Conservation (phyloP, 305 asterid genomes). For the Solanum hybrid region DNA sequence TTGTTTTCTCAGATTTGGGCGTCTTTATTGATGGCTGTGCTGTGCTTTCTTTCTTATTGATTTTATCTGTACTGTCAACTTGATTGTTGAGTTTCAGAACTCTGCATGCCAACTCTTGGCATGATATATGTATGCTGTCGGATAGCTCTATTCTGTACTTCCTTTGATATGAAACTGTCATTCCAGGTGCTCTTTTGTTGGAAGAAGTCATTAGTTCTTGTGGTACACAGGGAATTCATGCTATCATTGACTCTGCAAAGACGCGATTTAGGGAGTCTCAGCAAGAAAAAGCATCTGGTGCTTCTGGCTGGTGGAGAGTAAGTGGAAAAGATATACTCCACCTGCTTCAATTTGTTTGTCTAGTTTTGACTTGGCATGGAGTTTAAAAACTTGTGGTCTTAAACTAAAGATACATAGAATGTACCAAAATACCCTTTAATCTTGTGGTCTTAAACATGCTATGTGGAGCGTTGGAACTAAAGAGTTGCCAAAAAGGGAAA, state of each 20-base stretch:
- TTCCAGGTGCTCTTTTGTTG: constrained; percentile 67
- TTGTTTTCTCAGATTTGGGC: constrained; percentile 1
- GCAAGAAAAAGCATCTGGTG: constrained; percentile 58
- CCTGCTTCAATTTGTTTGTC: background rate
- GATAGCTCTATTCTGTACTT: background rate
- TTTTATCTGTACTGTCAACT: background rate
- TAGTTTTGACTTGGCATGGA: background rate
- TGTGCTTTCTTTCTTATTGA: background rate
- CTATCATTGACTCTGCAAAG: constrained; percentile 64
- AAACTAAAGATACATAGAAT: background rate
- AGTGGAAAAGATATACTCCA: constrained; percentile 22
- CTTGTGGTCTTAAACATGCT: too few relatives aligned
- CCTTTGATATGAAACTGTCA: constrained; percentile 10
- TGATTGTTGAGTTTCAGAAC: background rate
- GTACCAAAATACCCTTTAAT: too few relatives aligned
- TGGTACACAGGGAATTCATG: constrained; percentile 64
- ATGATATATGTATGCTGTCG: background rate
- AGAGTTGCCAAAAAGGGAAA: too few relatives aligned
- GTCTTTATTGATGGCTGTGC: background rate
- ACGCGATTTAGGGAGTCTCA: constrained; percentile 77
- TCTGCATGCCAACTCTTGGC: background rate
- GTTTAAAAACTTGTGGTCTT: background rate
- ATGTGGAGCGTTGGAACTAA: too few relatives aligned
- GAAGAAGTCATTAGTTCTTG: constrained; percentile 66
- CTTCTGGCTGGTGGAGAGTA: constrained; percentile 91